Percentiles rank a stretch among this genome's conserved stretches.
Evolutionary conservation across 2,329 filamentous ascomycete species (phyloP).

Genomic region (Juglanconis oblonga): DNA sequence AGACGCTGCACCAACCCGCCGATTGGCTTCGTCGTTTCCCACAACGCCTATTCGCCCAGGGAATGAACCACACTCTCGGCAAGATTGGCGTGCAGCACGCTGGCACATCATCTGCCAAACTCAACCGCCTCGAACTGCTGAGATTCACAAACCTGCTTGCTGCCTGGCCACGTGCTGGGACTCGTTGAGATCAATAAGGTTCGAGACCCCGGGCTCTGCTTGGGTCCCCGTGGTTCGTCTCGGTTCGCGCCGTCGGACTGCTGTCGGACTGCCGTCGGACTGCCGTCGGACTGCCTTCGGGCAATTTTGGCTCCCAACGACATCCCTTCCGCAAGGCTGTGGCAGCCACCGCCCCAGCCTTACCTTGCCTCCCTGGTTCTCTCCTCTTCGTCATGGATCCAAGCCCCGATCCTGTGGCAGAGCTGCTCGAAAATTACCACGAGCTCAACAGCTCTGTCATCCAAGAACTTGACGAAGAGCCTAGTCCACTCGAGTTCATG

Average conservation of each 20-base stretch:
- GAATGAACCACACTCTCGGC: too few species aligned
- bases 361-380: constrained; percentile 4
- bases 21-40: not conserved
- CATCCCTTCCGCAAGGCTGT: constrained; percentile 9
- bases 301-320: not conserved
- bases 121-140: too few species aligned
- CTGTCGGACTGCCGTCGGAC: not conserved
- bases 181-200: too few species aligned
- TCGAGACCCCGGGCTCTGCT: not conserved
- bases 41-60: too few species aligned
- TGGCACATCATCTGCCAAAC: too few species aligned
- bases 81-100: too few species aligned
- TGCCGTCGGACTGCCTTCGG: not conserved
- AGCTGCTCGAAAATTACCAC: constrained; percentile 67
- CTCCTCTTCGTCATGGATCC: constrained; percentile 8
- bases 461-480: constrained; percentile 60
- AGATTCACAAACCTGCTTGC: too few species aligned
- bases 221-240: not conserved
- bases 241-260: not conserved
- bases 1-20: not conserved
- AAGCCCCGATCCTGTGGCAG: constrained; percentile 39
- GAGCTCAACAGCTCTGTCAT: constrained; percentile 64
- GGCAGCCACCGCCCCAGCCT: not conserved
- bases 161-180: too few species aligned
- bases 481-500: constrained; percentile 77